Percentiles rank a stretch among this genome's conserved stretches.
Conservation (phyloP, 2,329 filamentous ascomycete genomes). For the Chrysoporthe puriensis region DNA sequence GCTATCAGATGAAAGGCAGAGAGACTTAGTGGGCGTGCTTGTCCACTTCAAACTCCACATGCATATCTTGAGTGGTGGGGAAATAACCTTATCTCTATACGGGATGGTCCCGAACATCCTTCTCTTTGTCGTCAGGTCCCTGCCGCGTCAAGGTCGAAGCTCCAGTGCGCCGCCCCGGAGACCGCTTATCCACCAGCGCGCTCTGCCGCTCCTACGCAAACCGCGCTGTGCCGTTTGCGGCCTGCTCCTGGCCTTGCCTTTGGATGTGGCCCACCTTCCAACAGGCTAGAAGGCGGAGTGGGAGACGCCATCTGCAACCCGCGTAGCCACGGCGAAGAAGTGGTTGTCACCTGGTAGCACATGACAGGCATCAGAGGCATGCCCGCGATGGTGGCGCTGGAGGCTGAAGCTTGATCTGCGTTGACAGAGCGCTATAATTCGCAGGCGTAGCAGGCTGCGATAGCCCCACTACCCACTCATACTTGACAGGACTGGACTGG, state of each 20-base stretch:
- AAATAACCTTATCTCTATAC: background rate
- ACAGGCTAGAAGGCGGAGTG: background rate
- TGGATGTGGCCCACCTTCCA: background rate
- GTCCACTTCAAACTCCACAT: background rate
- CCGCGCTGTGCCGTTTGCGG: constrained; percentile 9
- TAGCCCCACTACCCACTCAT: background rate
- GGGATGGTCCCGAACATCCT: background rate
- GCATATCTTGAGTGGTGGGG: background rate
- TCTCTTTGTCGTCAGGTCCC: constrained; percentile 10
- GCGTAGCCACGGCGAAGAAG: too few relatives aligned
- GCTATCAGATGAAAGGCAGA: background rate
- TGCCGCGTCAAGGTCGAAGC: background rate
- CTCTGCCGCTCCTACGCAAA: background rate
- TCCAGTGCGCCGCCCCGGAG: background rate
- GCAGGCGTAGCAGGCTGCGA: background rate
- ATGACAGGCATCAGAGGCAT: background rate
- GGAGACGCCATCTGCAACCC: too few relatives aligned
- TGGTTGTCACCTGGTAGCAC: background rate
- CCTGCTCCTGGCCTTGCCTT: background rate
- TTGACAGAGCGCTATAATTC: background rate
- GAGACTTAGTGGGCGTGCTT: background rate
- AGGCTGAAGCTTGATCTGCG: background rate
- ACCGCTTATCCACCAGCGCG: too few relatives aligned
- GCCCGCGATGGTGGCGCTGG: background rate
- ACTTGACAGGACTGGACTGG: constrained; percentile 5